phyloP scores from a whole-genome alignment of 1,284 basidiomycete species.

The Hymenochaete sp. region DNA sequence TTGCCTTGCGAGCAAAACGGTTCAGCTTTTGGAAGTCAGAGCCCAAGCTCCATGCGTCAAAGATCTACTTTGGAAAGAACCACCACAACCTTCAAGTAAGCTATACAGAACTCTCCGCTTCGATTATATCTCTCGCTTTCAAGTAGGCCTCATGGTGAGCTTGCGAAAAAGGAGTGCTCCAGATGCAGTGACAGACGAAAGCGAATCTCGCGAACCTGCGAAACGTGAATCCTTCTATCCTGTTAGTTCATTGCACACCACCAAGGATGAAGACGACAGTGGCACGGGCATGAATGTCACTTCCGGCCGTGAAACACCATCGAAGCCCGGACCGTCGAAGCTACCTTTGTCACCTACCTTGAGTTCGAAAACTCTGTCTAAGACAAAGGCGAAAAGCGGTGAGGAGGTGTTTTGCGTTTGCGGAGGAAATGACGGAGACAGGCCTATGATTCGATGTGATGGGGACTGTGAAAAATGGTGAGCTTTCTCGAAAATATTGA shows the following conservation, averaged over 20 bases:
- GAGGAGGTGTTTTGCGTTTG: slow-evolving; percentile 47
- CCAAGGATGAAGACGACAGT: slow-evolving; percentile 1
- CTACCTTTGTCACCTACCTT: neutral
- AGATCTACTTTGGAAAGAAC: neutral
- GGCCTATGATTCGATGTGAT: slow-evolving; percentile 70
- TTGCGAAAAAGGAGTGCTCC: slow-evolving; percentile 15
- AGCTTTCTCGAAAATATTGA: neutral
- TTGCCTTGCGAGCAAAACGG: neutral
- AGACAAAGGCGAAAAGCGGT: slow-evolving; percentile 3
- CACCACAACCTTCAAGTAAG: too few relatives aligned
- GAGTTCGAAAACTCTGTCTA: neutral
- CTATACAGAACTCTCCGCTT: too few relatives aligned
- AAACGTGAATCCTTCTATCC: slow-evolving; percentile 1
- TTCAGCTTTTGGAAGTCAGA: neutral
- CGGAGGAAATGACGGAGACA: slow-evolving; percentile 58
- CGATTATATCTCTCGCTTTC: too few relatives aligned
- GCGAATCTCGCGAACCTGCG: slow-evolving; percentile 9
- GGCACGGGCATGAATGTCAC: neutral
- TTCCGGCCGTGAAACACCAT: slow-evolving; percentile 4
- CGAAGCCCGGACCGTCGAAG: neutral
- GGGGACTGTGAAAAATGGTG: slow-evolving; percentile 68
- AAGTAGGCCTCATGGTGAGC: slow-evolving; percentile 9
- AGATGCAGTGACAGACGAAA: slow-evolving; percentile 12
- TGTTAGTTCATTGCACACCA: neutral
- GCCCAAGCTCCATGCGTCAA: neutral